Evolutionary conservation across 1,139 yeast genomes (phyloP).

Genomic region (Nakaseomyces nivariensis): DNA sequence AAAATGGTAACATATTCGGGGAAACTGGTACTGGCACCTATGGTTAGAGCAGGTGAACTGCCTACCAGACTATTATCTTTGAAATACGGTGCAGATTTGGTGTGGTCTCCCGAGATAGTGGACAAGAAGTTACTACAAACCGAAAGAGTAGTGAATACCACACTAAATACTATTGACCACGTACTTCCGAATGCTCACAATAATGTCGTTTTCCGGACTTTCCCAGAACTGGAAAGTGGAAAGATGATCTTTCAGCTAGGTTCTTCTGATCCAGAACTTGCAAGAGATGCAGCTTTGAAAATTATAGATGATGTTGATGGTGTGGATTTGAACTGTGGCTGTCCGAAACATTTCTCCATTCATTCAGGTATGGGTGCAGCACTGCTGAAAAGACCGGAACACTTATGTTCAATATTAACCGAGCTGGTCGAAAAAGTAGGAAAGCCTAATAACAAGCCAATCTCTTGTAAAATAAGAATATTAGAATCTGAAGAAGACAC

Average conservation of each 20-base stretch:
- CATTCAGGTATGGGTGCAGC: constrained; percentile 99
- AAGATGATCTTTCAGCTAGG: constrained; percentile 83
- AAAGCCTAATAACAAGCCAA: constrained; percentile 61
- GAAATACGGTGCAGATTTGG: constrained; percentile 82
- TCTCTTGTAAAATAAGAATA: constrained; percentile 81
- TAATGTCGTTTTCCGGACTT: constrained; percentile 55
- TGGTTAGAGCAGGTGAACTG: constrained; percentile 92
- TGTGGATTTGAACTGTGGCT: constrained; percentile 89
- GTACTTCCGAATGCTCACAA: constrained; percentile 24
- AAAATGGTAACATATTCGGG: constrained; percentile 30
- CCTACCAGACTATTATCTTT: constrained; percentile 77
- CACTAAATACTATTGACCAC: constrained; percentile 53
- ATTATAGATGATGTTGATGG: constrained; percentile 85
- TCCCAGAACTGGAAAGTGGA: constrained; percentile 49
- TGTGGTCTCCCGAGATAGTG: constrained; percentile 91
- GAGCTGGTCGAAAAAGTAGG: constrained; percentile 75
- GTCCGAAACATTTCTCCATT: constrained; percentile 83
- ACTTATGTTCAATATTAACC: constrained; percentile 54
- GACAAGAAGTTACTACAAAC: constrained; percentile 75
- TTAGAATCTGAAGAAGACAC: constrained; percentile 57
- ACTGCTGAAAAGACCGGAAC: constrained; percentile 68
- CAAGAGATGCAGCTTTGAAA: constrained; percentile 74
- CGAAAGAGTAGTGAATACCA: constrained; percentile 46
- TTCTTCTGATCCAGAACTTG: constrained; percentile 70
- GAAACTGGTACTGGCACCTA: constrained; percentile 81